Base-by-base conservation (phyloP, 164 flowering plant genomes). In the Tinospora cordifolia region DNA sequence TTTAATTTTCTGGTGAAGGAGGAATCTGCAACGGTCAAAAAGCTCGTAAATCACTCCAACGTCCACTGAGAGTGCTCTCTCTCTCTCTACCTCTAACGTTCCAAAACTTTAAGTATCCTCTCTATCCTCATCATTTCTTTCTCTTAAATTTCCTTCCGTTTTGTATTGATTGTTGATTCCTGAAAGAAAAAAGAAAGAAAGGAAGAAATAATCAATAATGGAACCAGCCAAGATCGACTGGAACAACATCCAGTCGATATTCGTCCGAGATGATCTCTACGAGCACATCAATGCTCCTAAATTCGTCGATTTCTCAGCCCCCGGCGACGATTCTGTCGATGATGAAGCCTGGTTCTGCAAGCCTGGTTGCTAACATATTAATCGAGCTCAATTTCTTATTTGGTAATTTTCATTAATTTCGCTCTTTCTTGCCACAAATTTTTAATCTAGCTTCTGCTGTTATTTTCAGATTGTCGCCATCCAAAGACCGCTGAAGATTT, bases 211-310 rank as follows among this genome's bases (percentile, higher is more conserved):
- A 30, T 30, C 36, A 30, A 30, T 27, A 72, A 91, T 95, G 99
- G 99, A 95, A 69, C 90, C 93, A 8, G 91, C 92, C 6, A 85
- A 85, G 57, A 92, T 94, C 57, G 97, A 92, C 64, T 92, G 98
- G 99, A 83, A 86, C 72, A 89, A 65, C 72, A 51, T 94, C 6
- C 87, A 88, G 3, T 90, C 90, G 9, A 76, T 66, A 25, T 90
- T 87, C 69, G 86, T 89, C 0, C 79, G 72, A 47, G 98, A 92
- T 68, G 81, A 78, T 2, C 60, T 84, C 15, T 88, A 84, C 74
- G 99, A 94, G 81, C 78, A 87, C 81, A 84, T 94, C 44, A 83
- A 84, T 58, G 99, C 99, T 8, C 99, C 98, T 34, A 85, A 84
- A 69, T 95, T 91, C 90, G 74, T 92, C 38, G 96, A 95, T 81